Evolutionary conservation across 129 eudicot genomes (phyloP).

Genomic region (Chrysanthemum seticuspe): DNA sequence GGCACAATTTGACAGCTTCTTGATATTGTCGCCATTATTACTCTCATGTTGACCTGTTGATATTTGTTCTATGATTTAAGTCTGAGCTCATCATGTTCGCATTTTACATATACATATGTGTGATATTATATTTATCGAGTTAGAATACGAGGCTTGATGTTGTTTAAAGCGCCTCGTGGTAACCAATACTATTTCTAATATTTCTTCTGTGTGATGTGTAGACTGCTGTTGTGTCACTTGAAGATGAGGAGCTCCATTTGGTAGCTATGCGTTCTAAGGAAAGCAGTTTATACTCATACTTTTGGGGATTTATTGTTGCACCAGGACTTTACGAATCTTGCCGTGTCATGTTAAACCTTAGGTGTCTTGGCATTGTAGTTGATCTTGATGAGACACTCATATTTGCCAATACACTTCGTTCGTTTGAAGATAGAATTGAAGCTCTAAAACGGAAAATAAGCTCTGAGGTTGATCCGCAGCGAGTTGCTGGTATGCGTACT

Average conservation of each 20-base stretch:
- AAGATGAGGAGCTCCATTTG: conserved; percentile 74
- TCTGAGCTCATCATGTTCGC: no score
- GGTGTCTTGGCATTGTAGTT: conserved; percentile 94
- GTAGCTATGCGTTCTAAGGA: conserved; percentile 88
- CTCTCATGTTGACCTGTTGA: no score
- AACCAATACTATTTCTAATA: background rate
- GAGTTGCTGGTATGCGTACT: conserved; percentile 70
- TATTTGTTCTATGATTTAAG: no score
- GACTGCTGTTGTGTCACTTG: conserved; percentile 82
- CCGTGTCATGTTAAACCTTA: conserved; percentile 80
- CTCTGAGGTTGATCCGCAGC: conserved; percentile 81
- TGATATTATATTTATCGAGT: no score
- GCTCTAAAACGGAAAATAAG: conserved; percentile 66
- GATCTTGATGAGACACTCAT: conserved; percentile 97
- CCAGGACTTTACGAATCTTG: conserved; percentile 77
- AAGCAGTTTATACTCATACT: conserved; percentile 57
- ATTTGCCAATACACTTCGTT: conserved; percentile 91
- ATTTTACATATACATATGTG: no score
- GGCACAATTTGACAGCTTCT: no score
- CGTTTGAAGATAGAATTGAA: conserved; percentile 93
- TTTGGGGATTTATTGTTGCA: conserved; percentile 81
- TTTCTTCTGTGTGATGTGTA: conserved; percentile 30
- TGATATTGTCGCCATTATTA: no score
- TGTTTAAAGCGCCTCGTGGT: background rate
- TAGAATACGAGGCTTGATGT: background rate